Evolutionary conservation across 139 green algal species (phyloP).

Genomic region (Auxenochlorella pyrenoidosa): DNA sequence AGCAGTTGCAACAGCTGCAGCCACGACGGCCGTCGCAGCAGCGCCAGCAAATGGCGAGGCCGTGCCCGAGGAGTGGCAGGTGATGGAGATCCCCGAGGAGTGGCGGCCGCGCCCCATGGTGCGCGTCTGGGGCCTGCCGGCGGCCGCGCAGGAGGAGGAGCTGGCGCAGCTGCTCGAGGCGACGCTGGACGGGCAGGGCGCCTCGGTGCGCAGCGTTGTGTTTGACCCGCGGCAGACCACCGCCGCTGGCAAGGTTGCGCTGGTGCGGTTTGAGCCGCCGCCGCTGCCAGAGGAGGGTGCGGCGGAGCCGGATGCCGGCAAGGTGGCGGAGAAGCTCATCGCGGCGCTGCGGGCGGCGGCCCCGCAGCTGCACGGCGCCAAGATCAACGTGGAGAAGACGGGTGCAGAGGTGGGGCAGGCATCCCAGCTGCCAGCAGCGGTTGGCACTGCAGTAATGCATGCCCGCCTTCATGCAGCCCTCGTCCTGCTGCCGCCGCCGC

Average conservation of each 20-base stretch:
- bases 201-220: slow-evolving; percentile 36
- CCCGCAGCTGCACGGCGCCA: slow-evolving; percentile 29
- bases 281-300: slow-evolving; percentile 22
- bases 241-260: slow-evolving; percentile 29
- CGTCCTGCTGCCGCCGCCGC: too few relatives aligned
- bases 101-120: slow-evolving; percentile 59
- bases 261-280: slow-evolving; percentile 54
- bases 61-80: slow-evolving; percentile 66
- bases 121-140: slow-evolving; percentile 54
- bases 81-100: slow-evolving; percentile 58
- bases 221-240: slow-evolving; percentile 52
- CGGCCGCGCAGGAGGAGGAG: slow-evolving; percentile 42
- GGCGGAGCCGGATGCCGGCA: slow-evolving; percentile 37
- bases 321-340: slow-evolving; percentile 49
- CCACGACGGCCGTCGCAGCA: neutral
- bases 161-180: slow-evolving; percentile 50
- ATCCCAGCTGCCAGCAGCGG: too few relatives aligned
- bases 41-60: neutral
- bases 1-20: neutral
- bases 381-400: slow-evolving; percentile 32
- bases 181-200: slow-evolving; percentile 8
- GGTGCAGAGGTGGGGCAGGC: slow-evolving; percentile 27
- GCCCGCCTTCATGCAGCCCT: too few relatives aligned
- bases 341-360: slow-evolving; percentile 41
- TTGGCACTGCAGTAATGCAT: neutral